A percentile compares a stretch with the other conserved stretches of the same genome.
These are phyloP conservation scores for Fraxinus platypoda DNA, from an alignment of 305 asterid species.

Conservation along the genomic window DNA sequence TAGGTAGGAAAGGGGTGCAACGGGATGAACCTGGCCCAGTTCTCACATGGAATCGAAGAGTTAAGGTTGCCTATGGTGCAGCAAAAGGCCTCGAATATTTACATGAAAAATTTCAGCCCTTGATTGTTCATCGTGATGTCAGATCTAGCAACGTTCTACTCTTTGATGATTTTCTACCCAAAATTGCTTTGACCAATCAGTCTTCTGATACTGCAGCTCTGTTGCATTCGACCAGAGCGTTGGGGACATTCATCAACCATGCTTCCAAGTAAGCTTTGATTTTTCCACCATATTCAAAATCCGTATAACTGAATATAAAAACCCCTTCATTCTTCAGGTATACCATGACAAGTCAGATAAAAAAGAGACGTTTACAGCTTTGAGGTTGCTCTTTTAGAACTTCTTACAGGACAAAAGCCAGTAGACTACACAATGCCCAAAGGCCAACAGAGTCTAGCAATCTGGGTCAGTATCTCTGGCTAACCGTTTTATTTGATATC, in stretches of 20 bases:
- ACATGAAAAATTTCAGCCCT: conserved; percentile 38
- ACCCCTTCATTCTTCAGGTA: conserved; percentile 37
- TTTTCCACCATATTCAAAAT: conserved; percentile 28
- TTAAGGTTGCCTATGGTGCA: conserved; percentile 70
- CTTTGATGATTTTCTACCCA: conserved; percentile 54
- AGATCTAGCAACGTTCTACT: too few species aligned
- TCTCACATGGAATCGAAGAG: conserved; percentile 68
- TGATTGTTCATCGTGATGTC: conserved; percentile 58
- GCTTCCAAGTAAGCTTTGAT: conserved; percentile 67
- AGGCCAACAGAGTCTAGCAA: conserved; percentile 45
- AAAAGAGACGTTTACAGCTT: too few species aligned
- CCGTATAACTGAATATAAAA: too few species aligned
- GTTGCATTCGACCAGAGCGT: conserved; percentile 24
- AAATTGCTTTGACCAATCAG: background rate
- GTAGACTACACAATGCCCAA: conserved; percentile 30
- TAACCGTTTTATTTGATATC: too few species aligned
- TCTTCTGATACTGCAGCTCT: too few species aligned
- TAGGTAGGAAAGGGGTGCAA: too few species aligned
- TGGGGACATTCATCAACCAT: conserved; percentile 88
- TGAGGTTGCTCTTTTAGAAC: conserved; percentile 33
- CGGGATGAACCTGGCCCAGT: conserved; percentile 31
- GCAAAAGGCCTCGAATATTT: conserved; percentile 77
- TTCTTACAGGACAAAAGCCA: conserved; percentile 79
- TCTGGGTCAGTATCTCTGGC: conserved; percentile 50
- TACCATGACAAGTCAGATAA: conserved; percentile 37